Conservation (phyloP, 2,329 filamentous ascomycete species). For the Ciborinia camelliae region DNA sequence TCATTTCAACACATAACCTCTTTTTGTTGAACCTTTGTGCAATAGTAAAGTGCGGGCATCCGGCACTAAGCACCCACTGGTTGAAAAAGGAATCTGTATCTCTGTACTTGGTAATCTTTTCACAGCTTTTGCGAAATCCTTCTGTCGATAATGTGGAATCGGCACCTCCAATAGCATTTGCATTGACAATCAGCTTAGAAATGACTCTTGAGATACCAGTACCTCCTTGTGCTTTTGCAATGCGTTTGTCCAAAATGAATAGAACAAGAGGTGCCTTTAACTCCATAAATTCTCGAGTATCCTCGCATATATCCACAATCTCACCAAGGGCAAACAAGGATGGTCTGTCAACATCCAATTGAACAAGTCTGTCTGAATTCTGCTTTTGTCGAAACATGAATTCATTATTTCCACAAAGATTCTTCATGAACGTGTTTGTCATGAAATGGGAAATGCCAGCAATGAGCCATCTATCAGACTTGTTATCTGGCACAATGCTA, state of each 20-base stretch:
- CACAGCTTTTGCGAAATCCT: slow-evolving; percentile 77
- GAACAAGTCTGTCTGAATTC: slow-evolving; percentile 76
- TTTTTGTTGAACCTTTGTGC: slow-evolving; percentile 97
- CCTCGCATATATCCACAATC: slow-evolving; percentile 72
- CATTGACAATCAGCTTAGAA: slow-evolving; percentile 79
- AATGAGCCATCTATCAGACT: slow-evolving; percentile 82
- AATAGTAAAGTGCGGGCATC: slow-evolving; percentile 83
- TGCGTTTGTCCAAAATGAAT: slow-evolving; percentile 87
- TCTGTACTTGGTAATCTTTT: slow-evolving; percentile 82
- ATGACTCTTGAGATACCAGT: slow-evolving; percentile 78
- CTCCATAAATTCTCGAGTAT: slow-evolving; percentile 85
- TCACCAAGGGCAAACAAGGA: slow-evolving; percentile 78
- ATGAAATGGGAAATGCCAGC: slow-evolving; percentile 92
- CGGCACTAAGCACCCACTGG: slow-evolving; percentile 86
- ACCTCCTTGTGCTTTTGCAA: slow-evolving; percentile 84
- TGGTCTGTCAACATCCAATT: slow-evolving; percentile 76
- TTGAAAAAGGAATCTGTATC: slow-evolving; percentile 81
- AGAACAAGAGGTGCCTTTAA: slow-evolving; percentile 88
- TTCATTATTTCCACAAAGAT: slow-evolving; percentile 89
- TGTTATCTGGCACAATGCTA: slow-evolving; percentile 80
- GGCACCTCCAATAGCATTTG: slow-evolving; percentile 73
- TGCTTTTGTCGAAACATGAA: slow-evolving; percentile 87
- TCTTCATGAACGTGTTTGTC: slow-evolving; percentile 88
- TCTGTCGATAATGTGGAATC: slow-evolving; percentile 68
- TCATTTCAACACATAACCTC: slow-evolving; percentile 89